These are phyloP conservation scores for Ustanciosporium gigantosporum DNA, from an alignment of 1,284 basidiomycete species.

Conservation along the genomic window DNA sequence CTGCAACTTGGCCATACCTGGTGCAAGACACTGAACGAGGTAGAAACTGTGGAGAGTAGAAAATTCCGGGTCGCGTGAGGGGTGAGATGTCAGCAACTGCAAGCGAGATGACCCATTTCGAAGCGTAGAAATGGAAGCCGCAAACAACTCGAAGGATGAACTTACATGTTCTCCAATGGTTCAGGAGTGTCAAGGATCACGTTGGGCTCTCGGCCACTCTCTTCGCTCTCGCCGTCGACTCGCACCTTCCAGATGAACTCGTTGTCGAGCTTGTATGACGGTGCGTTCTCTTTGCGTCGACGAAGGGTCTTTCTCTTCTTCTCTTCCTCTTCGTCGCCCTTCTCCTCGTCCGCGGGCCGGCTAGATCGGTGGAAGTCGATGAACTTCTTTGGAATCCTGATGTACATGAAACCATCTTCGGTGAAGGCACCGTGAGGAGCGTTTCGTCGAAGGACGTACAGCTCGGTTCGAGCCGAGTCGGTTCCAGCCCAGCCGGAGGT, in stretches of 20 bases:
- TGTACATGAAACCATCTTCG: slow-evolving; percentile 56
- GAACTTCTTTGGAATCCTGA: slow-evolving; percentile 55
- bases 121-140: no score
- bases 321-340: slow-evolving; percentile 30
- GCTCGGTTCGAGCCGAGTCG: slow-evolving; percentile 48
- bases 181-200: slow-evolving; percentile 52
- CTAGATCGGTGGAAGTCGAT: slow-evolving; percentile 54
- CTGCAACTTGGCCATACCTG: slow-evolving; percentile 49
- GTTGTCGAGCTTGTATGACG: slow-evolving; percentile 50
- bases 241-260: slow-evolving; percentile 53
- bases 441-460: slow-evolving; percentile 50
- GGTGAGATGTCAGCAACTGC: slow-evolving; percentile 1
- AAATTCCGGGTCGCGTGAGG: background rate
- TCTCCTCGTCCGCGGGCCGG: slow-evolving; percentile 33
- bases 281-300: slow-evolving; percentile 48
- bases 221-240: slow-evolving; percentile 50
- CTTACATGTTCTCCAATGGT: slow-evolving; percentile 51
- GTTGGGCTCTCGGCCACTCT: slow-evolving; percentile 43
- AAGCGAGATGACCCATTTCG: no score
- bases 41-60: slow-evolving; percentile 24
- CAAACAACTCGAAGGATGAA: background rate
- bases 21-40: slow-evolving; percentile 51
- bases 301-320: slow-evolving; percentile 47
- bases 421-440: slow-evolving; percentile 53
- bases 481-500: slow-evolving; percentile 44